phyloP scores from a whole-genome alignment of 331 rosid species.

The Pyracantha coccinea region DNA sequence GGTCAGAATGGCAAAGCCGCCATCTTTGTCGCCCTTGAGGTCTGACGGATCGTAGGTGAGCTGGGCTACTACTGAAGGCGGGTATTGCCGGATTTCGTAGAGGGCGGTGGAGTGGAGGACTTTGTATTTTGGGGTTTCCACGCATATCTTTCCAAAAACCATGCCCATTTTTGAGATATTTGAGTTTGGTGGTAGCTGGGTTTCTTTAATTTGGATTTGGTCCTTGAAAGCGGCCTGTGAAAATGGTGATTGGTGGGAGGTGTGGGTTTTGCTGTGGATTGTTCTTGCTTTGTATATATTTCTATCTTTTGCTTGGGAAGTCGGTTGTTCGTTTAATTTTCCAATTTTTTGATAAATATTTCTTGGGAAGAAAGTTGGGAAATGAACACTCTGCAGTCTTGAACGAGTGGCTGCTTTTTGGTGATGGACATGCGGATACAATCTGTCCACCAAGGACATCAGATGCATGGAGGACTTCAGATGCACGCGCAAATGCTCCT shows the following conservation, averaged over 20 bases:
- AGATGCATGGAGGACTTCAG: too few species aligned
- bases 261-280: neutral
- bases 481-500: too few species aligned
- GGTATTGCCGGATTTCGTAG: slow-evolving; percentile 63
- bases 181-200: neutral
- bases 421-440: neutral
- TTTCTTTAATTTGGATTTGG: neutral
- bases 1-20: slow-evolving; percentile 62
- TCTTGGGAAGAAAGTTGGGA: neutral
- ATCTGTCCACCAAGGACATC: neutral
- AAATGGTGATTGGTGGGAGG: neutral
- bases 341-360: neutral
- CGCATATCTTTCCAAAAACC: slow-evolving; percentile 61
- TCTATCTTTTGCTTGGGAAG: neutral
- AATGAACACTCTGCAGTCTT: neutral
- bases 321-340: neutral
- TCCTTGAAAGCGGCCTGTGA: neutral
- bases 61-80: slow-evolving; percentile 59
- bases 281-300: neutral
- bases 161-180: slow-evolving; percentile 46
- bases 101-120: slow-evolving; percentile 38
- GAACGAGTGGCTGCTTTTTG: neutral
- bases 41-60: slow-evolving; percentile 65
- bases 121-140: slow-evolving; percentile 54
- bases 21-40: slow-evolving; percentile 71